Percentiles rank a stretch among this genome's conserved stretches.
Evolutionary conservation across 129 eudicot species (phyloP).

Genomic region (Artemisia annua): DNA sequence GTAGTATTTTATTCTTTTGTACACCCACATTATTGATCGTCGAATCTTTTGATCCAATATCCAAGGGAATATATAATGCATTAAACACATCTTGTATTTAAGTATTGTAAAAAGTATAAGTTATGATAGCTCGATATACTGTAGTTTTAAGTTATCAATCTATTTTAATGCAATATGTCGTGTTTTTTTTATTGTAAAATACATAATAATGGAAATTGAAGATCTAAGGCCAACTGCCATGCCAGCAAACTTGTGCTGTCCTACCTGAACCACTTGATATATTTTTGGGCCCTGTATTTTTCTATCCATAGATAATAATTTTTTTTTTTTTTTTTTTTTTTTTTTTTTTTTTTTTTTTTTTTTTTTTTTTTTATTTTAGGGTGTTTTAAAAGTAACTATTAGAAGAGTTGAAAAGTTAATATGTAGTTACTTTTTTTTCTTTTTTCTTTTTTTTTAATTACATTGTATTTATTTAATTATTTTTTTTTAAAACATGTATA

Average conservation of each 20-base stretch:
- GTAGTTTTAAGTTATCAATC: conserved; percentile 5
- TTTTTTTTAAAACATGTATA: no score
- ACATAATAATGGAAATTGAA: conserved; percentile 13
- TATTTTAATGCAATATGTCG: not conserved
- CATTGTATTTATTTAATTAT: no score
- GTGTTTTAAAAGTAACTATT: no score
- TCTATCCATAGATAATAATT: no score
- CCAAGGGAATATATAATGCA: conserved; percentile 26
- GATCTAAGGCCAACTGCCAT: conserved; percentile 26
- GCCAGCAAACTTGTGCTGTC: conserved; percentile 35
- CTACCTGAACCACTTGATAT: conserved; percentile 18
- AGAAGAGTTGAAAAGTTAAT: no score
- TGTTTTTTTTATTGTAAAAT: not conserved
- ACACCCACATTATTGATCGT: conserved; percentile 20
- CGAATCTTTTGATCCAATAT: conserved; percentile 42
- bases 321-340: no score
- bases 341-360: no score
- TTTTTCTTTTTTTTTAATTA: no score
- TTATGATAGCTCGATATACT: conserved; percentile 1
- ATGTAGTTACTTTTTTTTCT: no score
- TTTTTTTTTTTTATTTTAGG: no score
- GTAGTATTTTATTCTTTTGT: conserved; percentile 24
- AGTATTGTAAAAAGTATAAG: conserved; percentile 13
- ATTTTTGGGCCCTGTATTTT: not conserved
- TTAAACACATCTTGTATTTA: conserved; percentile 13